Evolutionary conservation across 2,329 filamentous ascomycete species (phyloP).

Genomic region (Trichoderma cornu-damae): DNA sequence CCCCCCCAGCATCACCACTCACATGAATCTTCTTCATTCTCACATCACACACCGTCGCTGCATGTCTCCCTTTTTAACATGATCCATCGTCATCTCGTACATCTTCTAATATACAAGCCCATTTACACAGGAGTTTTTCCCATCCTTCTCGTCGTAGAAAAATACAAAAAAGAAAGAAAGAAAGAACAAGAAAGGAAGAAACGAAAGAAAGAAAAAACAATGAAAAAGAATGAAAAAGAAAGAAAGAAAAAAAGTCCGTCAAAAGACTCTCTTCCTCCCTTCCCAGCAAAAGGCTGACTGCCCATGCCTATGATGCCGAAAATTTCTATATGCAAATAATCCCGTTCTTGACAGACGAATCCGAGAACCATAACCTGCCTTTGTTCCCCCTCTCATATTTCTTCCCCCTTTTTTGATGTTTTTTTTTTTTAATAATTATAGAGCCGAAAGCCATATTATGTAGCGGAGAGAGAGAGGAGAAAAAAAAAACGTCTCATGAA

Average conservation of each 20-base stretch:
- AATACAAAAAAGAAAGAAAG: background rate
- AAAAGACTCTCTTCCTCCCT: background rate
- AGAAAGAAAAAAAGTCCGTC: background rate
- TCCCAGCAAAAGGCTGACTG: background rate
- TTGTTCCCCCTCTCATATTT: background rate
- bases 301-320: slow-evolving; percentile 11
- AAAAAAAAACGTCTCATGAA: background rate
- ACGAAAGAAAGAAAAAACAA: too few species aligned
- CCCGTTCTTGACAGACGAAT: background rate
- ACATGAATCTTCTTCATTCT: background rate
- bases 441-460: slow-evolving; percentile 5
- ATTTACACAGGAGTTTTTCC: slow-evolving; percentile 13
- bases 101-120: slow-evolving; percentile 19
- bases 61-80: background rate
- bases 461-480: slow-evolving; percentile 14
- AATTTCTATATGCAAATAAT: slow-evolving; percentile 17
- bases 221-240: too few species aligned
- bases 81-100: slow-evolving; percentile 19
- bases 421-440: slow-evolving; percentile 19
- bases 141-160: slow-evolving; percentile 3
- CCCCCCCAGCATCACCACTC: too few species aligned
- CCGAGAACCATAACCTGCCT: background rate
- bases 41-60: background rate
- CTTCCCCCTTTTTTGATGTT: slow-evolving; percentile 3
- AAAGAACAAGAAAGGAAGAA: too few species aligned